Base-by-base conservation (phyloP, 441 rosid species). In the Syzygium syzygioides region DNA sequence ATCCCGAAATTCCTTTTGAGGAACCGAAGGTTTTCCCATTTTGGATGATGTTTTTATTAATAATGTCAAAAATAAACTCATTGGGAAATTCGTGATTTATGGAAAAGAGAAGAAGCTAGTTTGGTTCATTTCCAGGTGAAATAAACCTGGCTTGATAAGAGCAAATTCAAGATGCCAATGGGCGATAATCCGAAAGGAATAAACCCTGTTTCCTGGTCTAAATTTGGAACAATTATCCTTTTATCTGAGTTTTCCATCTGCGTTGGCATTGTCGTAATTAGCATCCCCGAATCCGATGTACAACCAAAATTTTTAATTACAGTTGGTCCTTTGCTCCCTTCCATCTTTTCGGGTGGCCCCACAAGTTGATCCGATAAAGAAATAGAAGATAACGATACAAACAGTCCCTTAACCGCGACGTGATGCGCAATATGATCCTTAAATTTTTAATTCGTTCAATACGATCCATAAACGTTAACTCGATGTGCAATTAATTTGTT, bases 321-420 rank as follows among this genome's bases (percentile, higher is more conserved):
- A 12, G 83, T 76, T 37, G 83, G 83, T 17, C 80, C 50, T 2
- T 34, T 37, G 52, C 50, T 11, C 80, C 80, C 12, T 71, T 37
- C 50, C n/a, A 17, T 37, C 80, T 71, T 68, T 19, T 34, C 48
- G 48, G 48, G 10, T 34, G 14, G 12, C 6, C 41, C 12, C 12
- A 2, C 12, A 6, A 7, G 13, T 66, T 66, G 15, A 66, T 66
- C 48, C 26, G 66, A 13, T 60, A 14, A 28, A 5, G 2, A 60
- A 60, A 60, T 17, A 15, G 18, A 14, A 28, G n/a, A 60, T 60
- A 6, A 28, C 9, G 48, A 7, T 45, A 45, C 2, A 45, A 45
- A 45, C 1, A 1, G 1, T 45, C 9, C 10, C 2, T 7, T 2
- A 45, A 45, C 0, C 1, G 1, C 9, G 9, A 45, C 6, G 14